These are phyloP conservation scores for Pythium folliculosum DNA, from an alignment of 352 stramenopile genomes.

Conservation along the genomic window DNA sequence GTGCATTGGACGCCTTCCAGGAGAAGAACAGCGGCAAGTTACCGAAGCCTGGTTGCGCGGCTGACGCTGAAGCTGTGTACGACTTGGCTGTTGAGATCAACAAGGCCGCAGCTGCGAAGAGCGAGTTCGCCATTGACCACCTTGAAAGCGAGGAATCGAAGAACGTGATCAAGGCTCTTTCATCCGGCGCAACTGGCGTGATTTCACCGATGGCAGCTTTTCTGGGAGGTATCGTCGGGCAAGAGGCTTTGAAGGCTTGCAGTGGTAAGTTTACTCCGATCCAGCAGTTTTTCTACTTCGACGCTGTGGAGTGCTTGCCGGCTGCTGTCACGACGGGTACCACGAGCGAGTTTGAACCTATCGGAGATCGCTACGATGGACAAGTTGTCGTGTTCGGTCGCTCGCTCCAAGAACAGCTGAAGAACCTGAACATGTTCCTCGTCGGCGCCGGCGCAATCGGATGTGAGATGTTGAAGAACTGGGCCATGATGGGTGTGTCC, in stretches of 20 bases:
- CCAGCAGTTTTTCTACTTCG: constrained; percentile 99
- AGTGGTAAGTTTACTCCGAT: constrained; percentile 99
- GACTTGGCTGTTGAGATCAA: constrained; percentile 74
- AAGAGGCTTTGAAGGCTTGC: constrained; percentile 98
- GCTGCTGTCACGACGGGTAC: constrained; percentile 60
- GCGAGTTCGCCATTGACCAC: constrained; percentile 62
- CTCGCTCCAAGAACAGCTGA: constrained; percentile 77
- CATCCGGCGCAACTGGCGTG: constrained; percentile 88
- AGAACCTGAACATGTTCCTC: constrained; percentile 94
- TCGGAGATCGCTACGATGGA: constrained; percentile 91
- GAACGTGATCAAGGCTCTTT: constrained; percentile 76
- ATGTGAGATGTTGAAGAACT: constrained; percentile 99
- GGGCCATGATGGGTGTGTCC: constrained; percentile 98
- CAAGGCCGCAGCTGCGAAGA: constrained; percentile 64
- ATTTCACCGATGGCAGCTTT: constrained; percentile 97
- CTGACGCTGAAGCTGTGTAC: constrained; percentile 88
- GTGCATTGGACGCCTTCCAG: constrained; percentile 87
- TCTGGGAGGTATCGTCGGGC: constrained; percentile 96
- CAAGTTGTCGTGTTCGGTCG: constrained; percentile 92
- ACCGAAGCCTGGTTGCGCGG: constrained; percentile 86
- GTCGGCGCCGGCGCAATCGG: constrained; percentile 99
- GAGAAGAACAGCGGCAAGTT: constrained; percentile 70
- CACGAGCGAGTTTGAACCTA: constrained; percentile 57
- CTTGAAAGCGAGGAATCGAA: constrained; percentile 68
- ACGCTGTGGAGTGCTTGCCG: constrained; percentile 96